phyloP scores from a whole-genome alignment of 495 filamentous ascomycete species.

The Bacidia gigantensis region DNA sequence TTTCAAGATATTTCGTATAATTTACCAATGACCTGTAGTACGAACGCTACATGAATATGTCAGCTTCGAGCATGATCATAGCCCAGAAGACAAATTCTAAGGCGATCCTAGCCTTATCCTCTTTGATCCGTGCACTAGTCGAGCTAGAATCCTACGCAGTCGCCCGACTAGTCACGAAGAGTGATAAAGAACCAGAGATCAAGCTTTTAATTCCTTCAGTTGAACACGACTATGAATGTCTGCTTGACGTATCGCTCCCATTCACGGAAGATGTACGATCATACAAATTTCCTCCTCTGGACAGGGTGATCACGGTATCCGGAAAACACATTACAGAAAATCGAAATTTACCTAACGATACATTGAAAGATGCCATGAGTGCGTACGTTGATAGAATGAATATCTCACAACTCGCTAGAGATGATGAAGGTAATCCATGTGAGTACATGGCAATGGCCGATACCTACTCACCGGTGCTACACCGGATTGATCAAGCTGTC shows the following conservation, averaged over 20 bases:
- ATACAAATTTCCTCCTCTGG: conserved; percentile 83
- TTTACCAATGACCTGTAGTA: conserved; percentile 30
- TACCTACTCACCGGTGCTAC: conserved; percentile 79
- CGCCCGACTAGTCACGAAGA: conserved; percentile 71
- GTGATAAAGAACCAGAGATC: conserved; percentile 59
- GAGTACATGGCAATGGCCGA: conserved; percentile 75
- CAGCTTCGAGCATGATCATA: conserved; percentile 58
- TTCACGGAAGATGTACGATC: conserved; percentile 83
- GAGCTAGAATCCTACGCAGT: conserved; percentile 81
- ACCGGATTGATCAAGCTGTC: conserved; percentile 76
- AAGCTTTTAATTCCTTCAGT: conserved; percentile 73
- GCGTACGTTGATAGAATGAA: conserved; percentile 94
- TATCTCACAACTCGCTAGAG: conserved; percentile 44
- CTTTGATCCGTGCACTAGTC: conserved; percentile 74
- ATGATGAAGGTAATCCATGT: conserved; percentile 58
- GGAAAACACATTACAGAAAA: conserved; percentile 76
- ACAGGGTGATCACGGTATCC: conserved; percentile 75
- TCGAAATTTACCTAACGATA: conserved; percentile 67
- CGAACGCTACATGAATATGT: conserved; percentile 74
- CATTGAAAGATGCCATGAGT: conserved; percentile 66
- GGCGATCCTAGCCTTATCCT: conserved; percentile 70
- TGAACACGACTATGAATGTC: conserved; percentile 70
- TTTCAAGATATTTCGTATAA: background rate
- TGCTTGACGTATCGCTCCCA: conserved; percentile 86
- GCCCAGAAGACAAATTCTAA: conserved; percentile 59